Base-by-base conservation (phyloP, 225 moss, liverwort and hornwort species). In the Takakia lepidozioides region DNA sequence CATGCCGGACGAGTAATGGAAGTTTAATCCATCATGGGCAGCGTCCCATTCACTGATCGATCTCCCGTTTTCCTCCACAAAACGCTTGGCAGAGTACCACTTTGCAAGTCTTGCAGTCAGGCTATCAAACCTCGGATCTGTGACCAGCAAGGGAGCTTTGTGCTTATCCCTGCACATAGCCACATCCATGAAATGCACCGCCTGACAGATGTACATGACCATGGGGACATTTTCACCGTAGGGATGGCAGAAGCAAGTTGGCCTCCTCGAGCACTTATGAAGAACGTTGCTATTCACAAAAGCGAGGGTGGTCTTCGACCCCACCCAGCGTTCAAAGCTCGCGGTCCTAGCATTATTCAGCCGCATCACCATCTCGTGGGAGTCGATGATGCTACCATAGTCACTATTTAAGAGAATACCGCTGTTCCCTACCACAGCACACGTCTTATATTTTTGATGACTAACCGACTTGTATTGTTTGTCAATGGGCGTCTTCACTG, bases 371-470 rank as follows among this genome's bases (percentile, higher is more conserved):
- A 79, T 74, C 27, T 85, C 73, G 21, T 82, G 82, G 20, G 48
- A 46, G 38, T 85, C 82, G 0, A 85, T 88, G 36, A 66, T 34
- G 0, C 19, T 0, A n/a, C 79, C 85, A 14, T 68, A 52, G 6
- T 62, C 48, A 0, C 60, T 39, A 16, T 79, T 75, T 21, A 71
- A 38, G 6, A 85, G 60, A 22, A 81, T 58, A 27, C 82, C 85
- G 26, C 82, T 88, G 46, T 82, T 88, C 2, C 85, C 88, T 27
- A 85, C 70, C 49, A 88, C 76, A 0, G 82, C 88, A n/a, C 85
- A 88, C 1, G 68, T 79, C 11, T 60, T 66, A 43, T 85, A 88
- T 27, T 71, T 56, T 23, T 38, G 22, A 26, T 29, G 27, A 19
- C 50, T 43, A 46, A 26, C 15, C 13, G 32, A 9, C 39, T 55